A percentile compares a stretch with the other conserved stretches of the same genome.
These are phyloP conservation scores for Aschersonia sp. DNA, from an alignment of 2,329 filamentous ascomycete genomes.

Conservation along the genomic window DNA sequence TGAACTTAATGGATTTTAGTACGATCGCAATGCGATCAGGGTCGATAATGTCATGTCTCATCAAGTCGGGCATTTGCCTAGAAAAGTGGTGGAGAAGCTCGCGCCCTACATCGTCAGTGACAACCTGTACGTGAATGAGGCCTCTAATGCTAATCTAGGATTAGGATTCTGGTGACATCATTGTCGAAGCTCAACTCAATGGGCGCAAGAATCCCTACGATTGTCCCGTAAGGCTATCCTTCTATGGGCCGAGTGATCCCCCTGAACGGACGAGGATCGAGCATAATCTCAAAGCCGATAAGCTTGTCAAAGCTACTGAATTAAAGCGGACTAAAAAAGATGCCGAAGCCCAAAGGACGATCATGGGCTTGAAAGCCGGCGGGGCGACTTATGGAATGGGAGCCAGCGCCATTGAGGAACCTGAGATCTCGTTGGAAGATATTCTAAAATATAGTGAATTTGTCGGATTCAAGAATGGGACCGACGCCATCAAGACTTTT, in stretches of 20 bases:
- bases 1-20: conserved; percentile 17
- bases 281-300: conserved; percentile 46
- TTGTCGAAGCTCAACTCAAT: conserved; percentile 54
- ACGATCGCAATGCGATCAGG: conserved; percentile 63
- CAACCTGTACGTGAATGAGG: background rate
- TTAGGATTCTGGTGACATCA: conserved; percentile 41
- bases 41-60: conserved; percentile 60
- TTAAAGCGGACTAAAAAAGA: conserved; percentile 37
- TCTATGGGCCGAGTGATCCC: conserved; percentile 54
- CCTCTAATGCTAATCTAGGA: background rate
- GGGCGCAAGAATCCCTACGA: conserved; percentile 54
- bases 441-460: conserved; percentile 52
- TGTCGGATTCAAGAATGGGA: conserved; percentile 51
- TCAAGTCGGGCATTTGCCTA: conserved; percentile 70
- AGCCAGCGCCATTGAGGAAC: conserved; percentile 11
- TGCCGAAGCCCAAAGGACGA: conserved; percentile 36
- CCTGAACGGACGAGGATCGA: conserved; percentile 39
- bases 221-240: conserved; percentile 53
- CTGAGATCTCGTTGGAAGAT: conserved; percentile 40
- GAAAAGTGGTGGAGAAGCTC: conserved; percentile 52
- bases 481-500: conserved; percentile 53
- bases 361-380: conserved; percentile 22
- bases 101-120: conserved; percentile 51
- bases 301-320: conserved; percentile 43
- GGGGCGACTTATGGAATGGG: conserved; percentile 23